Conservation (phyloP, 257 asterid genomes). For the Asclepias syriaca region DNA sequence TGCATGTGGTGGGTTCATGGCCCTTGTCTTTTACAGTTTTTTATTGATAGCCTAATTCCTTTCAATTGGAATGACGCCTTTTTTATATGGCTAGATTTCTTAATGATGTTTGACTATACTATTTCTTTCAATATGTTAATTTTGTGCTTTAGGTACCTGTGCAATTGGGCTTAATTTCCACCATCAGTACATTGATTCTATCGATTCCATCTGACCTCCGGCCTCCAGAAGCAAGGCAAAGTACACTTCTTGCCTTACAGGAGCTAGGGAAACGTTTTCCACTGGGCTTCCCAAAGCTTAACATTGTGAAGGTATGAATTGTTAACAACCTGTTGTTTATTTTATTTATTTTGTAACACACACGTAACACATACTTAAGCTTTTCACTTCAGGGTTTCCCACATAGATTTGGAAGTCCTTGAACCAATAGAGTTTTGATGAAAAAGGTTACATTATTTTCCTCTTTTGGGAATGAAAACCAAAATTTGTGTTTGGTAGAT, state of each 20-base stretch:
- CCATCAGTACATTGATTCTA: slow-evolving; percentile 75
- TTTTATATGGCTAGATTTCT: neutral
- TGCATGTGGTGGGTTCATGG: slow-evolving; percentile 81
- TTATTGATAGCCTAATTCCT: neutral
- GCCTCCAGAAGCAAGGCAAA: slow-evolving; percentile 86
- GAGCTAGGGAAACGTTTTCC: slow-evolving; percentile 92
- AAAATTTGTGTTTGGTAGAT: neutral
- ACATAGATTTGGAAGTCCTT: neutral
- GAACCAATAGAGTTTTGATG: neutral
- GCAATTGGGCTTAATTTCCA: slow-evolving; percentile 84
- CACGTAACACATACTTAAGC: neutral
- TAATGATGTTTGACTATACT: slow-evolving; percentile 2
- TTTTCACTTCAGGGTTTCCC: neutral
- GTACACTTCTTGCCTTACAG: slow-evolving; percentile 71
- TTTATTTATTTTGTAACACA: neutral
- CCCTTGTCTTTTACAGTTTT: neutral
- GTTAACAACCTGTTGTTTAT: neutral
- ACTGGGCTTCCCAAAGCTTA: slow-evolving; percentile 87
- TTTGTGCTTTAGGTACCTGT: slow-evolving; percentile 74
- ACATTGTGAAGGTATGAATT: slow-evolving; percentile 67
- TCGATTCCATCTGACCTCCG: slow-evolving; percentile 86
- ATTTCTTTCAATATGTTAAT: slow-evolving; percentile 6
- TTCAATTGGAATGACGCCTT: neutral
- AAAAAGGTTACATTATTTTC: no score
- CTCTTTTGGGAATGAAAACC: neutral